phyloP scores from a whole-genome alignment of 73 alveolate genomes.

The Paramecium octaurelia region DNA sequence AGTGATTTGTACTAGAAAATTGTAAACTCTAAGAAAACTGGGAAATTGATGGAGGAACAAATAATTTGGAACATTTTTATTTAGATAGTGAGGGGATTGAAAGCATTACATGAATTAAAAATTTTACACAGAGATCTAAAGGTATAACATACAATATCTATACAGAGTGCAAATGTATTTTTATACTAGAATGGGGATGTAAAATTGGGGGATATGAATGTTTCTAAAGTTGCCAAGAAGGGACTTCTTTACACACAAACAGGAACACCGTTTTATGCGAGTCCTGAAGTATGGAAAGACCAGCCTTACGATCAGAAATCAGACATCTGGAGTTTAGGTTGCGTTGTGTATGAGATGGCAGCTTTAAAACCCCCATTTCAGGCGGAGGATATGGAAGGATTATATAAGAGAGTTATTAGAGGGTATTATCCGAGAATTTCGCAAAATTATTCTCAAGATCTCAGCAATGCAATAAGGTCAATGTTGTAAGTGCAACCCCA shows the following conservation, averaged over 20 bases:
- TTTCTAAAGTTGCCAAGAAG: conserved; percentile 80
- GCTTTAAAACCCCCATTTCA: conserved; percentile 78
- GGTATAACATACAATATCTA: neutral
- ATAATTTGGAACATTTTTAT: conserved; percentile 77
- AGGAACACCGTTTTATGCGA: conserved; percentile 71
- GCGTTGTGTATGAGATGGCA: conserved; percentile 78
- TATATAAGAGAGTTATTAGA: conserved; percentile 73
- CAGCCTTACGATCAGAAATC: conserved; percentile 76
- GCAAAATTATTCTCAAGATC: conserved; percentile 71
- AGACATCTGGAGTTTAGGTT: conserved; percentile 82
- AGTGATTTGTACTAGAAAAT: conserved; percentile 79
- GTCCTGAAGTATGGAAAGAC: conserved; percentile 73
- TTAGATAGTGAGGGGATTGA: conserved; percentile 67
- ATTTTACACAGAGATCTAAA: conserved; percentile 80
- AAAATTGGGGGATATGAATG: conserved; percentile 86
- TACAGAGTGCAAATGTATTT: conserved; percentile 78
- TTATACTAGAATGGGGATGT: conserved; percentile 75
- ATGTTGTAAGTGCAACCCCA: conserved; percentile 71
- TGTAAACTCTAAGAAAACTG: conserved; percentile 59
- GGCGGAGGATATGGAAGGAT: conserved; percentile 84
- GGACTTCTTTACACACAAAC: conserved; percentile 78
- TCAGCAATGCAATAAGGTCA: conserved; percentile 67
- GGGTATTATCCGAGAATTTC: conserved; percentile 79
- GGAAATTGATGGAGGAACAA: conserved; percentile 64
- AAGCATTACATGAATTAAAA: conserved; percentile 68